phyloP scores from a whole-genome alignment of 257 asterid genomes.

The Penstemon newberryi region DNA sequence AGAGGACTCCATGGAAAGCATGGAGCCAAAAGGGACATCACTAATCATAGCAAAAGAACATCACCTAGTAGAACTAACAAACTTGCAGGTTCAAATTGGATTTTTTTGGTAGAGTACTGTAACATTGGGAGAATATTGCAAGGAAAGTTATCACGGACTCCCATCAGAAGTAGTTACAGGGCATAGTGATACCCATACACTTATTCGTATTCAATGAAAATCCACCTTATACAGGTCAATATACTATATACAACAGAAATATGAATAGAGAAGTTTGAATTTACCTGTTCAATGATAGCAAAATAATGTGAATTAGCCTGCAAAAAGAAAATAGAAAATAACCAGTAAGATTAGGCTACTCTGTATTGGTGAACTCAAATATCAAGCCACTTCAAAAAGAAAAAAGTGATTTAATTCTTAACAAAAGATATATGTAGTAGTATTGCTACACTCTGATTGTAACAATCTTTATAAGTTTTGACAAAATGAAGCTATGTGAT shows the following conservation, averaged over 20 bases:
- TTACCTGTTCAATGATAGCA: conserved; percentile 98
- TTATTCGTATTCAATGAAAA: conserved; percentile 8
- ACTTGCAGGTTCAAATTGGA: background rate
- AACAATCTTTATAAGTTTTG: background rate
- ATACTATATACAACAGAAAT: conserved; percentile 19
- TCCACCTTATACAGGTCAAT: conserved; percentile 13
- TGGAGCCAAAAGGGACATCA: conserved; percentile 8
- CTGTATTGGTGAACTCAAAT: conserved; percentile 11
- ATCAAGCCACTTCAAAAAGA: background rate
- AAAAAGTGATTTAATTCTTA: background rate
- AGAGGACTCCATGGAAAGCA: conserved; percentile 11
- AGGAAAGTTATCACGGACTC: background rate
- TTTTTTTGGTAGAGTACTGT: conserved; percentile 9
- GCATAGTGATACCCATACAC: conserved; percentile 18
- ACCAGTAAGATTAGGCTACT: conserved; percentile 30
- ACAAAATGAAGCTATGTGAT: conserved; percentile 2
- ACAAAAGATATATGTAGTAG: conserved; percentile 1
- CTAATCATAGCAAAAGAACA: conserved; percentile 3
- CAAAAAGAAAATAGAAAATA: conserved; percentile 31
- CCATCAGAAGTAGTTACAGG: conserved; percentile 1
- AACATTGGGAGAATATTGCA: background rate
- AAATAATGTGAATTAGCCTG: conserved; percentile 99
- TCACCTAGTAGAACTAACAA: conserved; percentile 3
- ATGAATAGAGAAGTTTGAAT: conserved; percentile 17
- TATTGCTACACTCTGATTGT: background rate